Evolutionary conservation across 345 rosid genomes (phyloP).

Genomic region (Brassica nigra): DNA sequence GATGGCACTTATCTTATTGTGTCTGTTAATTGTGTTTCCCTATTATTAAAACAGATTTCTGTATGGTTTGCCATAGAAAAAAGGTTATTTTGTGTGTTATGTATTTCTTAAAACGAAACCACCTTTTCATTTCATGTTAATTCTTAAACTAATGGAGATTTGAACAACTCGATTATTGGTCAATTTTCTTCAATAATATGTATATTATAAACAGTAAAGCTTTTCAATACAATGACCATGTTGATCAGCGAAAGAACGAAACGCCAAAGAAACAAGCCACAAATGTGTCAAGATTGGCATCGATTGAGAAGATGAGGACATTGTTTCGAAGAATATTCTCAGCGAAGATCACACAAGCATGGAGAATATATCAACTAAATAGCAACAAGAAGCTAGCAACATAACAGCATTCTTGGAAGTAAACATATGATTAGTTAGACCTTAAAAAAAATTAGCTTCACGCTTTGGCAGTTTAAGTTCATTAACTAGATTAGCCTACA

Average conservation of each 20-base stretch:
- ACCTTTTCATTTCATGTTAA: neutral
- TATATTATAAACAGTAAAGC: no score
- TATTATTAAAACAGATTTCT: neutral
- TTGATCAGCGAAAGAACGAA: neutral
- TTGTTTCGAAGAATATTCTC: conserved; percentile 13
- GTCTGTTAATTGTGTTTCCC: neutral
- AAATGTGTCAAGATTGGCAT: conserved; percentile 60
- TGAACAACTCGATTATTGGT: neutral
- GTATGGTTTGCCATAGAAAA: neutral
- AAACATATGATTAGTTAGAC: conserved; percentile 43
- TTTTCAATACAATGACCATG: no score
- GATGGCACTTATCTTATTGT: neutral
- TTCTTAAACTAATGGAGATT: neutral
- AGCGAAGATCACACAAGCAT: conserved; percentile 28
- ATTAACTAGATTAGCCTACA: conserved; percentile 30
- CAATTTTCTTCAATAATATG: neutral
- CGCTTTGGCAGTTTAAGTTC: neutral
- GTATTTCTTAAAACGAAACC: neutral
- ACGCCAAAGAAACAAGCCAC: conserved; percentile 55
- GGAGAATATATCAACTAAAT: conserved; percentile 35
- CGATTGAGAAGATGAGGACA: conserved; percentile 67
- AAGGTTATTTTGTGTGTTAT: no score
- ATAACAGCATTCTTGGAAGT: conserved; percentile 71
- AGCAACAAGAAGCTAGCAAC: conserved; percentile 47
- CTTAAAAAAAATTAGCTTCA: neutral